phyloP scores from a whole-genome alignment of 768 basidiomycete species.

The Lentinus brumalis region DNA sequence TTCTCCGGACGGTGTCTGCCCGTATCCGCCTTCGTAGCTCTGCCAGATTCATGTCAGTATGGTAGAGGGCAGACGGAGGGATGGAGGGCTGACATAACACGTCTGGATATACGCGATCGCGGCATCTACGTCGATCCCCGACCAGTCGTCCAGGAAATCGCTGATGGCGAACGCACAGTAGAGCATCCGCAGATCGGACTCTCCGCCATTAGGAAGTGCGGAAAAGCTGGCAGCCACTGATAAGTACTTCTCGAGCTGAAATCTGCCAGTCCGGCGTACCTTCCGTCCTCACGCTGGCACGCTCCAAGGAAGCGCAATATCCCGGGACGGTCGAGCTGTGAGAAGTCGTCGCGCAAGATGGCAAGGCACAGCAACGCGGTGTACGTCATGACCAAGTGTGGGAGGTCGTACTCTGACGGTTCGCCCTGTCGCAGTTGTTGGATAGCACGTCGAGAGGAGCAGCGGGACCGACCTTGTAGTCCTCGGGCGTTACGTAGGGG shows the following conservation, averaged over 20 bases:
- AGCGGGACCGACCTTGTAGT: conserved; percentile 5
- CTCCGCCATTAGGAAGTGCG: conserved; percentile 63
- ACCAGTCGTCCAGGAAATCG: conserved; percentile 79
- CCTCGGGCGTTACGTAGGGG: conserved; percentile 59
- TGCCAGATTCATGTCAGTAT: conserved; percentile 31
- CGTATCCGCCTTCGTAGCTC: conserved; percentile 94
- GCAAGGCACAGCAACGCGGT: conserved; percentile 83
- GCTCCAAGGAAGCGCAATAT: conserved; percentile 65
- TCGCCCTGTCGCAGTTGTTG: conserved; percentile 30
- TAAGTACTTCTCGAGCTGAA: conserved; percentile 1
- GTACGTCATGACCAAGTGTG: conserved; percentile 93
- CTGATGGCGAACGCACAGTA: conserved; percentile 89
- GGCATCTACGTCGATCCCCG: conserved; percentile 60
- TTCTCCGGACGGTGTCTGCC: conserved; percentile 78
- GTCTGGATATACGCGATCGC: conserved; percentile 65
- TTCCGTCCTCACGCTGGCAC: conserved; percentile 83
- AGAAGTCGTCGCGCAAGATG: conserved; percentile 85
- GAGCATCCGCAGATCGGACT: conserved; percentile 79
- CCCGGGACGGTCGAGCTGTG: conserved; percentile 65
- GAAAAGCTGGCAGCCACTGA: conserved; percentile 54
- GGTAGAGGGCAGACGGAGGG: neutral
- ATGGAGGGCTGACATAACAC: conserved; percentile 61
- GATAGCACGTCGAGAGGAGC: neutral
- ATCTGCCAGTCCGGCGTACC: conserved; percentile 44
- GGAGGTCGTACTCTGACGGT: conserved; percentile 59